Evolutionary conservation across 495 filamentous ascomycete species (phyloP).

Genomic region (Aspergillus saccharolyticus): DNA sequence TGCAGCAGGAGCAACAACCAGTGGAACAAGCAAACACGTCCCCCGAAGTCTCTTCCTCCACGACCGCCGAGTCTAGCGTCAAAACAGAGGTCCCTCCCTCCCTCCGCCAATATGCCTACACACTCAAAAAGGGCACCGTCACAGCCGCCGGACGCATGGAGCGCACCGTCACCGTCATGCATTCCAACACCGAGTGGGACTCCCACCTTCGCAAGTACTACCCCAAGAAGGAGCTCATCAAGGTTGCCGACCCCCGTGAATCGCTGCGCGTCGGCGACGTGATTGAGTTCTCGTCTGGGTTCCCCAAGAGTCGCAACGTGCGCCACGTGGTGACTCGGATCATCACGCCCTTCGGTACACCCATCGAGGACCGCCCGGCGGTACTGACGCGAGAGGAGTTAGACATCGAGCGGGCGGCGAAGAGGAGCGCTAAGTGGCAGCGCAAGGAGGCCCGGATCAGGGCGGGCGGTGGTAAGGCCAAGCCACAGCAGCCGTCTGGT

Average conservation of each 20-base stretch:
- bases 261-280: slow-evolving; percentile 73
- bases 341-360: slow-evolving; percentile 63
- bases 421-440: slow-evolving; percentile 47
- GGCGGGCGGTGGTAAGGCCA: not conserved
- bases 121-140: slow-evolving; percentile 40
- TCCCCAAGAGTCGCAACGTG: slow-evolving; percentile 58
- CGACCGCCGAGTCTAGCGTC: no score
- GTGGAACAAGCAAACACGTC: not conserved
- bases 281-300: slow-evolving; percentile 68
- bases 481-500: not conserved
- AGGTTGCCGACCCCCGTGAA: slow-evolving; percentile 72
- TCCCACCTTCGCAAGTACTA: slow-evolving; percentile 38
- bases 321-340: slow-evolving; percentile 75
- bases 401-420: slow-evolving; percentile 40
- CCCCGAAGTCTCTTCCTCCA: not conserved
- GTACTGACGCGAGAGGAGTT: slow-evolving; percentile 61
- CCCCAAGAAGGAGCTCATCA: slow-evolving; percentile 36
- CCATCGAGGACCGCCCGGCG: slow-evolving; percentile 57
- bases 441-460: slow-evolving; percentile 36
- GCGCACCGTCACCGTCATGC: slow-evolving; percentile 37
- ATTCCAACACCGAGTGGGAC: slow-evolving; percentile 36
- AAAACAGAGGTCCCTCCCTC: slow-evolving; percentile 16
- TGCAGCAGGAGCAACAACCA: slow-evolving; percentile 8
- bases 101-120: slow-evolving; percentile 38
- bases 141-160: slow-evolving; percentile 43